A percentile compares a stretch with the other conserved stretches of the same genome.
Conservation (phyloP, 1,284 basidiomycete genomes). For the Laetiporus sulphureus region DNA sequence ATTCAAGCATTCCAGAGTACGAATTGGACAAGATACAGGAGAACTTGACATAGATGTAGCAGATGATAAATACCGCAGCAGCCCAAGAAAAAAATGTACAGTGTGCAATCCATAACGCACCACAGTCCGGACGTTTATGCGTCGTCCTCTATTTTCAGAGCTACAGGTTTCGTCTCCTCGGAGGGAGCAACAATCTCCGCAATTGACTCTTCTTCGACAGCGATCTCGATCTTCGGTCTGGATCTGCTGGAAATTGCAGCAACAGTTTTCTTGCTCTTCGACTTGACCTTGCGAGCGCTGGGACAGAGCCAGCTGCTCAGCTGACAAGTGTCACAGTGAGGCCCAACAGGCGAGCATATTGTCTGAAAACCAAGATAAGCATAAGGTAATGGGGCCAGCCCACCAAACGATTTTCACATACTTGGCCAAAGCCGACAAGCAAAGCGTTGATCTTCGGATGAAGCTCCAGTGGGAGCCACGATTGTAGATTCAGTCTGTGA, state of each 20-base stretch:
- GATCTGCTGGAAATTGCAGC: slow-evolving; percentile 3
- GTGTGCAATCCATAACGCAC: too few relatives aligned
- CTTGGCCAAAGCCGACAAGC: slow-evolving; percentile 92
- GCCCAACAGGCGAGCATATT: slow-evolving; percentile 79
- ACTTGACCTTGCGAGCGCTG: slow-evolving; percentile 36
- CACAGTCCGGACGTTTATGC: too few relatives aligned
- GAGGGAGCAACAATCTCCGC: neutral
- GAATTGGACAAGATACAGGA: too few relatives aligned
- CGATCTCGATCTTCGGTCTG: slow-evolving; percentile 34
- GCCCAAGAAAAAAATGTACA: too few relatives aligned
- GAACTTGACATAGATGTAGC: too few relatives aligned
- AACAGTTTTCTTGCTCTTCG: slow-evolving; percentile 10
- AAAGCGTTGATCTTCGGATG: slow-evolving; percentile 83
- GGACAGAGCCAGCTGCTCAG: slow-evolving; percentile 55
- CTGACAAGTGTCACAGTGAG: slow-evolving; percentile 77
- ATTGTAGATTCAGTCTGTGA: slow-evolving; percentile 76
- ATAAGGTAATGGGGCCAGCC: too few relatives aligned
- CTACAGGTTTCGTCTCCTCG: too few relatives aligned
- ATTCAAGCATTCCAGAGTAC: too few relatives aligned
- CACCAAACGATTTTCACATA: slow-evolving; percentile 23
- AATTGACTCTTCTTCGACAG: slow-evolving; percentile 23
- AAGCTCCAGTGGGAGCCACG: slow-evolving; percentile 80
- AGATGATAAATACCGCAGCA: too few relatives aligned
- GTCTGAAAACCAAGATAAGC: slow-evolving; percentile 35
- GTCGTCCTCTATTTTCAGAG: too few relatives aligned